Base-by-base conservation (phyloP, 148 eudicot species). In the Cornus florida region DNA sequence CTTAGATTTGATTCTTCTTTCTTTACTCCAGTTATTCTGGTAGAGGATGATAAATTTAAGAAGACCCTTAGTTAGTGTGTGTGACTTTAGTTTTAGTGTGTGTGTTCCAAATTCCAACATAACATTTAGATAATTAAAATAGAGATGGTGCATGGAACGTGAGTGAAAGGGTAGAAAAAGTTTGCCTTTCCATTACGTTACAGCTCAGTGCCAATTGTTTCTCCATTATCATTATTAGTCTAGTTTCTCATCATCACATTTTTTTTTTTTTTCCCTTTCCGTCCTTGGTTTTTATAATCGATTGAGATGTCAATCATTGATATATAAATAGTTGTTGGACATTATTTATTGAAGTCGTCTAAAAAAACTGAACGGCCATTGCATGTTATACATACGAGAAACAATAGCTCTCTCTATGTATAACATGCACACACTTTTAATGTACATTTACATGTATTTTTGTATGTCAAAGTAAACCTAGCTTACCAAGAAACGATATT, bases 1-100 rank as follows among this genome's bases (percentile, higher is more conserved):
- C 71, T 65, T 67, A 41, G 77, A 73, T 72, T 79, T 79, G 77
- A 72, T 79, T 73, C 77, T 71, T 28, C 28, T 28, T 28, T 48
- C 69, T 32, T 13, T 72, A 9, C 80, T 13, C 50, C 75, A 78
- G 74, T 73, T 9, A n/a, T 48, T 48, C 10, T 53, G 5, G 9
- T 10, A 13, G 24, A 50, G 9, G 56, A 28, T 7, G 2, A 53
- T 48, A 13, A 50, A 50, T 50, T 10, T 20, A 33, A 14, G 12
- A 59, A 16, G 74, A 48, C 66, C 43, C 28, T 28, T 28, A 28
- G 28, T 10, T 73, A 31, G 66, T 16, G 66, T 2, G 2, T 11
- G 57, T 53, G 59, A 56, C 41, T 56, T n/a, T 74, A 19, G 46
- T 28, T 28, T 28, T 35, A 35, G 3, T 2, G 38, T 35, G 38